Percentiles rank a stretch among this genome's conserved stretches.
Conservation (phyloP, 495 filamentous ascomycete species). For the Aspergillus sparsus region DNA sequence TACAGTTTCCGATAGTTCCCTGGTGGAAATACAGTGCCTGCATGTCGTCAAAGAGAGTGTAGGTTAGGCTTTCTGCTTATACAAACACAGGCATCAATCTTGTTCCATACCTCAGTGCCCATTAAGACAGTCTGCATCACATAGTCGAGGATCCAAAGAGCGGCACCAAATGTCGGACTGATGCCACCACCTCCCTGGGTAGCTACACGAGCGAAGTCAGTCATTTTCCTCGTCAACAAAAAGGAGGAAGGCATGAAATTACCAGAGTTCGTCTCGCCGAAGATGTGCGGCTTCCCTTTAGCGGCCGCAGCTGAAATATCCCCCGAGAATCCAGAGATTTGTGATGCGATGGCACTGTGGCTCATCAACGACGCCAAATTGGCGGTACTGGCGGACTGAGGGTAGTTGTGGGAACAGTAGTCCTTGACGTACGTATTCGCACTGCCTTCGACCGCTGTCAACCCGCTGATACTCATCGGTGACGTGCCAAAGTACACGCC, state of each 20-base stretch:
- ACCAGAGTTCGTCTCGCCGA: constrained; percentile 64
- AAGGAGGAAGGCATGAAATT: constrained; percentile 1
- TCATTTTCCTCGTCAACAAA: constrained; percentile 1
- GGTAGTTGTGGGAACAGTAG: constrained; percentile 63
- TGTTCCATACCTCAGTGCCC: constrained; percentile 33
- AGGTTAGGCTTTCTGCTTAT: neutral
- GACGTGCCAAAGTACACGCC: constrained; percentile 59
- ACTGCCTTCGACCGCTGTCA: constrained; percentile 51
- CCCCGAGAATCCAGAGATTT: constrained; percentile 49
- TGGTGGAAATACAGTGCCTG: constrained; percentile 58
- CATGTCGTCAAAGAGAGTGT: neutral
- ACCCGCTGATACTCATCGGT: constrained; percentile 50
- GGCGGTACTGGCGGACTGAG: constrained; percentile 48
- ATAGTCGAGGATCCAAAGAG: constrained; percentile 63
- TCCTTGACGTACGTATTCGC: constrained; percentile 52
- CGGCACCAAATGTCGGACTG: constrained; percentile 59
- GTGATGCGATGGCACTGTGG: constrained; percentile 49
- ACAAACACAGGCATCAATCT: neutral
- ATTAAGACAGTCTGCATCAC: constrained; percentile 51
- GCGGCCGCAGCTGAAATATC: constrained; percentile 50
- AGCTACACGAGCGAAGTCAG: constrained; percentile 17
- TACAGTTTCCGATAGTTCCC: constrained; percentile 59
- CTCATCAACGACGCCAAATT: constrained; percentile 48
- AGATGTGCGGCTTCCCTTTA: constrained; percentile 53
- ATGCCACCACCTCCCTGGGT: constrained; percentile 45